Evolutionary conservation across 1,284 basidiomycete species (phyloP), one percentile per base, ranked within the genome.

Genomic region (Thelephora terrestris): DNA sequence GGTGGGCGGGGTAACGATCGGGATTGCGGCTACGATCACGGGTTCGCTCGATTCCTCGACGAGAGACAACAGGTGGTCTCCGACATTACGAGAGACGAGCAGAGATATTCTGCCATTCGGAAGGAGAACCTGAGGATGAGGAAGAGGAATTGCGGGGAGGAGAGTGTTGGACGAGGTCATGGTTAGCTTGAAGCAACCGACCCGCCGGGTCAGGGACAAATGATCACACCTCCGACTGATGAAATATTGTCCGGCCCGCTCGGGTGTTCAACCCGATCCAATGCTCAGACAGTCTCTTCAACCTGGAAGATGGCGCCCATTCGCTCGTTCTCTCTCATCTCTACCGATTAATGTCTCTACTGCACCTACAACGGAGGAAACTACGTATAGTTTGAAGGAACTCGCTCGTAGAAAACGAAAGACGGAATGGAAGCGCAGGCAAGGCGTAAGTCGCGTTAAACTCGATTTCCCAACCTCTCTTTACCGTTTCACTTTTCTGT

Each of bases 381-480:
- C 29, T 12, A 14, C 12, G 29, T 32, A 32, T 14, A 32, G 9
- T 9, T 46, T 42, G 2, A 20, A 25, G 16, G 39, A 42, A 25
- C n/a, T 21, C 12, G 39, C 39, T 23, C 39, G 39, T 20, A 9
- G 67, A 36, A 67, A 66, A 51, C 68, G 78, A 24, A 76, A 74
- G 59, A 80, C 82, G 9, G 85, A 88, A 56, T 86, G 85, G 75
- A 88, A 88, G 62, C 72, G 85, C 47, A 71, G 76, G 53, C 85
- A 88, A 64, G 69, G 71, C 45, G 85, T 86, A 51, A 58, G 80
- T 65, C 35, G 16, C 21, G 38, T 32, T 37, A 5, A 47, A 18
- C 24, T n/a, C 34, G 40, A 29, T 46, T 21, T 20, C 38, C 14
- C 38, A 7, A 5, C 16, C 35, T 46, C 52, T 44, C 20, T 39